Conservation (phyloP, 352 stramenopile species). For the Phytophthora crassamura region DNA sequence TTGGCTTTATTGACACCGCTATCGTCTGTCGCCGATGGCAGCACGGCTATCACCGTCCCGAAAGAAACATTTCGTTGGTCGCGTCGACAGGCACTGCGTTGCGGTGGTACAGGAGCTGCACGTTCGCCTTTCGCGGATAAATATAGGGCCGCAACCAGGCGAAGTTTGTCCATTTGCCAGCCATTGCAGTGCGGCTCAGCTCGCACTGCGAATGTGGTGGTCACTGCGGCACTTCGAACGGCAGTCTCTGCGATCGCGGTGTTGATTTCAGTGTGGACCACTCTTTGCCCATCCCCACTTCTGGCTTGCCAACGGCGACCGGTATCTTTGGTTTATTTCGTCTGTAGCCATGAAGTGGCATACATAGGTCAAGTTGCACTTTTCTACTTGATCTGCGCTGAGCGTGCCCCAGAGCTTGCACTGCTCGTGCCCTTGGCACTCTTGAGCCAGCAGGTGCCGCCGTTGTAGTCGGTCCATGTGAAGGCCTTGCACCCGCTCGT, state of each 20-base stretch:
- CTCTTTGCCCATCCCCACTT: conserved; percentile 11
- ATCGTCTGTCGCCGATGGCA: too few species aligned
- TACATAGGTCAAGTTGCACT: too few species aligned
- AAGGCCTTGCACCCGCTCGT: conserved; percentile 37
- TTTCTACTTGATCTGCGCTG: conserved; percentile 24
- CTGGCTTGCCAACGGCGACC: not conserved
- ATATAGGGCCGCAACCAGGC: too few species aligned
- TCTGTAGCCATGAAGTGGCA: too few species aligned
- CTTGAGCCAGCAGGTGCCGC: conserved; percentile 59
- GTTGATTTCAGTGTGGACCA: conserved; percentile 25
- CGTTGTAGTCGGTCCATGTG: conserved; percentile 54
- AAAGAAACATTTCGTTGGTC: conserved; percentile 3
- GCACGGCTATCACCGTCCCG: not conserved
- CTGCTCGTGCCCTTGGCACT: conserved; percentile 26
- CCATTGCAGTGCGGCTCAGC: too few species aligned
- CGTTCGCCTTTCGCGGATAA: not conserved
- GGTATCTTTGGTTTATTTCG: conserved; percentile 7
- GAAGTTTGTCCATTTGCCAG: too few species aligned
- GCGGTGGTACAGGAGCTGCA: too few species aligned
- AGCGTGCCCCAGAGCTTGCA: conserved; percentile 18
- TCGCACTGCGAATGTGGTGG: too few species aligned
- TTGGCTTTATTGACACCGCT: too few species aligned
- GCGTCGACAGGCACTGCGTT: too few species aligned
- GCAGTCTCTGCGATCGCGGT: too few species aligned
- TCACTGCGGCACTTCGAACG: too few species aligned